Evolutionary conservation across 768 basidiomycete species (phyloP).

Genomic region (Epithele typhae): DNA sequence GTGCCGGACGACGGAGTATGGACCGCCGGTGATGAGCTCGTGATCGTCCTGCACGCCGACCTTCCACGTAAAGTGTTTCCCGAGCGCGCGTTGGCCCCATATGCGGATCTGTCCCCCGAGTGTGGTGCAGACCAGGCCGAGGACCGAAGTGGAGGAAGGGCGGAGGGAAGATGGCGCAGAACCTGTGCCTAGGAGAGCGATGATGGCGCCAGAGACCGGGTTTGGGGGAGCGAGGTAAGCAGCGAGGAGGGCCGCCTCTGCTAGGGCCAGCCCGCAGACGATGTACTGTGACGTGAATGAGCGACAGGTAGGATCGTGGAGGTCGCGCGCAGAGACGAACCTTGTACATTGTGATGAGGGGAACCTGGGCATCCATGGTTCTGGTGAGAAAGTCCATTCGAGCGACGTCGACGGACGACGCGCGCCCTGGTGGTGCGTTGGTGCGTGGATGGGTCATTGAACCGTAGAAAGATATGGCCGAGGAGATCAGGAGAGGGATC

Average conservation of each 20-base stretch:
- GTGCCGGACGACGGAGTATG: slow-evolving; percentile 18
- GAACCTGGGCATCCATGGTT: not conserved
- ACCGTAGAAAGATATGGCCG: not conserved
- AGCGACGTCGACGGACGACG: not conserved
- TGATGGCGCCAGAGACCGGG: not conserved
- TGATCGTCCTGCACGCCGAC: slow-evolving; percentile 11
- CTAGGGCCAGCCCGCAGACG: not conserved
- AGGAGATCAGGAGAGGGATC: not conserved
- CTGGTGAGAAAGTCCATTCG: not conserved
- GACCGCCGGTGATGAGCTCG: slow-evolving; percentile 13
- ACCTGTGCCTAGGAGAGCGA: not conserved
- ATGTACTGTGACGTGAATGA: not conserved
- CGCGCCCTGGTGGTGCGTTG: not conserved
- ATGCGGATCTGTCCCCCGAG: slow-evolving; percentile 3
- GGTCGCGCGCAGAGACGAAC: not conserved
- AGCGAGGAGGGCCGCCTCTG: not conserved
- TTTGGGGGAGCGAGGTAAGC: not conserved
- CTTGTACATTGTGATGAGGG: not conserved
- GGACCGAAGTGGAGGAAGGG: not conserved
- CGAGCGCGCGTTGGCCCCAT: slow-evolving; percentile 13
- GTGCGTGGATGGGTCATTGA: not conserved
- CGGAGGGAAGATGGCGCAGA: too few species aligned
- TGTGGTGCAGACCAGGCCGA: not conserved
- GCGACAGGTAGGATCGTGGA: not conserved
- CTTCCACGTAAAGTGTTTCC: slow-evolving; percentile 15